Base-by-base conservation (phyloP, 768 basidiomycete species). In the Boletus subcaerulescens region DNA sequence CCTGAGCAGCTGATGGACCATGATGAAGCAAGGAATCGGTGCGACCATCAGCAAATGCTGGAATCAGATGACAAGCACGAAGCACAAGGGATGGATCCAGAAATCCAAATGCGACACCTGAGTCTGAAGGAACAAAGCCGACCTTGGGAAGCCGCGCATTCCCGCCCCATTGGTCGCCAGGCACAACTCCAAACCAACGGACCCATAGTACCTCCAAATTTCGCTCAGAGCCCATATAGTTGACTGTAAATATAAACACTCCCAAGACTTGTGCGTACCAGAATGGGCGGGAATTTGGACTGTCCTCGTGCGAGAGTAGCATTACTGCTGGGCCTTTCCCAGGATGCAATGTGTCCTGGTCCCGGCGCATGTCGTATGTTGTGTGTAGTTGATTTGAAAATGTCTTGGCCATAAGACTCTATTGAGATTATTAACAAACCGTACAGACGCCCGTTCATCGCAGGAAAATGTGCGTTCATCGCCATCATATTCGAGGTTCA, bases 211-310 rank as follows among this genome's bases (percentile, higher is more conserved):
- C 20, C 11, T 67, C 66, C 45, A 67, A 58, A 0, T 7, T 35
- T 12, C 48, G 57, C 1, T 55, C 14, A 1, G 6, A 8, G 5
- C 48, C 56, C 2, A 40, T 13, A 31, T 65, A 53, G 2, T 47
- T 4, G 1, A 68, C 57, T 2, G 54, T 20, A 4, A 59, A 57
- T 22, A 65, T 58, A 48, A 62, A 68, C 1, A 69, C 60, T 5
- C 61, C 57, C 14, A 61, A 22, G 6, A 66, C 58, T 35, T 55
- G 33, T 0, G 62, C 58, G 42, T 71, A 70, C 61, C 62, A 63
- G 35, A 57, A 69, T 3, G 60, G 62, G 42, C 65, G 60, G 3
- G 52, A 13, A 18, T 58, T 36, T 1, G n/a, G 17, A 10, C 33
- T 48, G 18, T 65, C 50, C 50, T 65, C 60, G 0, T 20, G 29